These are phyloP conservation scores for Pyrus pyrifolia DNA, from an alignment of 306 rosid genomes.

Conservation along the genomic window DNA sequence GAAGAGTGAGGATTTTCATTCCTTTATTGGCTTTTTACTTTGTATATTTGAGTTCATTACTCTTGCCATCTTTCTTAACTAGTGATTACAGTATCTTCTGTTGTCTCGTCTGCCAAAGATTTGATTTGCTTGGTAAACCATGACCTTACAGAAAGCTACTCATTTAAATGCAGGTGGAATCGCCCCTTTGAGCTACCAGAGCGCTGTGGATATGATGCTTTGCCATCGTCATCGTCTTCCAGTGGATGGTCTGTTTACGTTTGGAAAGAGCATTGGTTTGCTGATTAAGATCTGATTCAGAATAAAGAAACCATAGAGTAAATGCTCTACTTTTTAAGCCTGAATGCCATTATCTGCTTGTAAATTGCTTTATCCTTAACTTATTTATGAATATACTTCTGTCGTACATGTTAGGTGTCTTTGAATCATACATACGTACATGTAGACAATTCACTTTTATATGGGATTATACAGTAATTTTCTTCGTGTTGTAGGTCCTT, in stretches of 20 bases:
- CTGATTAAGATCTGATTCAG: conserved; percentile 16
- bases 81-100: not conserved
- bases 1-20: not conserved
- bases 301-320: conserved; percentile 33
- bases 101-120: not conserved
- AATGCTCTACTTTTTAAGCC: not conserved
- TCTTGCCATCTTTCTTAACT: not conserved
- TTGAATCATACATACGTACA: not conserved
- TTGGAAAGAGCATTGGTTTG: conserved; percentile 28
- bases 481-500: not conserved
- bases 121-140: not conserved
- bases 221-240: conserved; percentile 23
- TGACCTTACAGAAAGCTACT: conserved; percentile 9
- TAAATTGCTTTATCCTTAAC: conserved; percentile 10
- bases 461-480: not conserved
- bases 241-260: conserved; percentile 28
- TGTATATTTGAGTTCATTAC: not conserved
- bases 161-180: conserved; percentile 36
- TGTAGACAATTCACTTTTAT: not conserved
- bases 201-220: conserved; percentile 27
- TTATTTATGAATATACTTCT: conserved; percentile 1
- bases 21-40: not conserved
- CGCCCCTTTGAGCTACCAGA: conserved; percentile 22
- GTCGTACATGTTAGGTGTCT: not conserved
- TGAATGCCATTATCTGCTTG: conserved; percentile 7